Conservation (phyloP, 2,329 filamentous ascomycete species). For the Coniella vitis region DNA sequence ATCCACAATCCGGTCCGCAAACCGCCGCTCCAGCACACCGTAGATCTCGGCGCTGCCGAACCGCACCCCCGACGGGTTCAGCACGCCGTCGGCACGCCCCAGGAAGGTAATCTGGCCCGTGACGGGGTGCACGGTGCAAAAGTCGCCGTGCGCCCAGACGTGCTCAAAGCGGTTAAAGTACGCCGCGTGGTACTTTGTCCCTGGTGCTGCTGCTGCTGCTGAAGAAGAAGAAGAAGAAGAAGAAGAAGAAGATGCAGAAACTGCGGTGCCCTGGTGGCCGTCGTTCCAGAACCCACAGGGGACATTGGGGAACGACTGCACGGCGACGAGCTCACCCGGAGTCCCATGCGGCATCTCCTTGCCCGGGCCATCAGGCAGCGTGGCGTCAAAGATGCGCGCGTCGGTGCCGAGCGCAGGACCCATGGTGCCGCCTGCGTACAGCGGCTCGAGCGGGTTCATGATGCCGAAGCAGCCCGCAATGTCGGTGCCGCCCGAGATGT, state of each 20-base stretch:
- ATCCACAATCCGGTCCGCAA: slow-evolving; percentile 57
- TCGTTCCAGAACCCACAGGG: slow-evolving; percentile 62
- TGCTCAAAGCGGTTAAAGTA: slow-evolving; percentile 58
- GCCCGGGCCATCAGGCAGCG: slow-evolving; percentile 42
- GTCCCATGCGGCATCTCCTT: slow-evolving; percentile 47
- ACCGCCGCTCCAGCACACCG: slow-evolving; percentile 60
- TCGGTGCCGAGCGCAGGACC: slow-evolving; percentile 42
- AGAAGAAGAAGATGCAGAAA: no score
- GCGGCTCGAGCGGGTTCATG: slow-evolving; percentile 58
- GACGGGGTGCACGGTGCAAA: slow-evolving; percentile 61
- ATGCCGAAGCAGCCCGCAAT: slow-evolving; percentile 28
- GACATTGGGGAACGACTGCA: slow-evolving; percentile 66
- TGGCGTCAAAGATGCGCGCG: slow-evolving; percentile 56
- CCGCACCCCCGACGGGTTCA: slow-evolving; percentile 72
- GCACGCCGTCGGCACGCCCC: slow-evolving; percentile 68
- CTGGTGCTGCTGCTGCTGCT: slow-evolving; percentile 33
- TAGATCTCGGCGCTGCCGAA: slow-evolving; percentile 81
- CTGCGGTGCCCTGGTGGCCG: no score
- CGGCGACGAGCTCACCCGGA: slow-evolving; percentile 69
- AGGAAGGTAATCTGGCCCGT: slow-evolving; percentile 62
- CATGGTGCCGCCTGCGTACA: slow-evolving; percentile 52
- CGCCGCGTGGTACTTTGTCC: slow-evolving; percentile 50
- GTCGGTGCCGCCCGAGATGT: slow-evolving; percentile 40
- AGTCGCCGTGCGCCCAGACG: slow-evolving; percentile 68
- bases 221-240: no score